Conservation (phyloP, 2,329 filamentous ascomycete species). For the Trichoderma afroharzianum region DNA sequence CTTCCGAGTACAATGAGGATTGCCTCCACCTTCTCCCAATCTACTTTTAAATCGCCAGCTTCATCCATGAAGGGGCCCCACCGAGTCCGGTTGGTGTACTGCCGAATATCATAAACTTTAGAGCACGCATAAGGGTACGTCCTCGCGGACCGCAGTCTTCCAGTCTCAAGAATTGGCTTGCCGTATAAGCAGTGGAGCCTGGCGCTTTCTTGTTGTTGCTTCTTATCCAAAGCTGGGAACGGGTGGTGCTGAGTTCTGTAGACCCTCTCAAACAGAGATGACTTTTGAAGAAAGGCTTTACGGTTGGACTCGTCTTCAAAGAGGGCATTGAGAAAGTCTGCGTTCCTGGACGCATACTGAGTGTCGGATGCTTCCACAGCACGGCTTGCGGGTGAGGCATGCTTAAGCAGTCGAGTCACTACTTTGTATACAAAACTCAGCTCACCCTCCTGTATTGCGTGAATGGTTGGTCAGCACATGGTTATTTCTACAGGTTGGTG, state of each 20-base stretch:
- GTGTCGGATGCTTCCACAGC: constrained; percentile 32
- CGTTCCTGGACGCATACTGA: constrained; percentile 46
- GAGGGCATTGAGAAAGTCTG: constrained; percentile 41
- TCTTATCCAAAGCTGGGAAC: neutral
- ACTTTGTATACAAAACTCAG: constrained; percentile 47
- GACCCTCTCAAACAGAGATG: constrained; percentile 59
- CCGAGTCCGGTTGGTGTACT: constrained; percentile 56
- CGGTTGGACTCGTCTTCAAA: constrained; percentile 49
- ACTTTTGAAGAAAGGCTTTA: constrained; percentile 60
- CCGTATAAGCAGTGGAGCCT: constrained; percentile 69
- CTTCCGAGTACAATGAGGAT: constrained; percentile 65
- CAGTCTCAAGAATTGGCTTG: constrained; percentile 46
- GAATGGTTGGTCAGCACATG: neutral
- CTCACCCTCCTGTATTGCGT: constrained; percentile 35
- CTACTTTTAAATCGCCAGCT: constrained; percentile 53
- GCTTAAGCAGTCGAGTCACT: constrained; percentile 43
- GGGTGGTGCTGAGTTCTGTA: neutral
- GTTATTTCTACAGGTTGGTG: neutral
- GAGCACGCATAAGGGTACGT: constrained; percentile 61
- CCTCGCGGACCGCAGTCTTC: constrained; percentile 34
- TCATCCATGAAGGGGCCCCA: constrained; percentile 74
- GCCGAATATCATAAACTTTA: constrained; percentile 69
- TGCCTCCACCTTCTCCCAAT: constrained; percentile 79
- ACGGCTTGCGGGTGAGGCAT: constrained; percentile 37
- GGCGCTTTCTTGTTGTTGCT: constrained; percentile 60